Evolutionary conservation across 2,329 filamentous ascomycete species (phyloP).

Genomic region (Hymenoscyphus scutula): DNA sequence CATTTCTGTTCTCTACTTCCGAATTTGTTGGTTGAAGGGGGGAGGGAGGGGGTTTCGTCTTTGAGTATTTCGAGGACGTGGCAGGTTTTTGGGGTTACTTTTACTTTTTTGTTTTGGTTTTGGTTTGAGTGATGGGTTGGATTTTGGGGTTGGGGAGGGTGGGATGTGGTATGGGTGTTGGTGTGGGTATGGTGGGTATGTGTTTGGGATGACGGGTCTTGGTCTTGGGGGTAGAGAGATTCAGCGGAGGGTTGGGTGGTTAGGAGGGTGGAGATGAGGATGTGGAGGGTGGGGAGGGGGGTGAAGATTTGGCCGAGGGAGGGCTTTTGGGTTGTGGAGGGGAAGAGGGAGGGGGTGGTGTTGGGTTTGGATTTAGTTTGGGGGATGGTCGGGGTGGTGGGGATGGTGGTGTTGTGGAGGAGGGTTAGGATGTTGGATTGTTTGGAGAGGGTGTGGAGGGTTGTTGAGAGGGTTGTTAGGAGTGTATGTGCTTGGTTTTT

Average conservation of each 20-base stretch:
- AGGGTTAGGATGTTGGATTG: constrained; percentile 48
- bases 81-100: too few relatives aligned
- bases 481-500: constrained; percentile 44
- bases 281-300: constrained; percentile 53
- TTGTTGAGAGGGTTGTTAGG: constrained; percentile 48
- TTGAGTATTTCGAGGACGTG: constrained; percentile 15
- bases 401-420: constrained; percentile 52
- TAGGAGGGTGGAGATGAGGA: constrained; percentile 50
- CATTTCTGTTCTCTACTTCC: too few relatives aligned
- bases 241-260: constrained; percentile 43
- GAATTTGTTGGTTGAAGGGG: too few relatives aligned
- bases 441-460: constrained; percentile 46
- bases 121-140: too few relatives aligned
- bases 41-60: too few relatives aligned
- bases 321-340: constrained; percentile 27
- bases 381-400: constrained; percentile 40
- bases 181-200: too few relatives aligned
- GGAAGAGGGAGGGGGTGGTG: constrained; percentile 24
- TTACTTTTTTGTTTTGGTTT: too few relatives aligned
- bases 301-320: constrained; percentile 51
- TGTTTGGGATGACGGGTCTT: too few relatives aligned
- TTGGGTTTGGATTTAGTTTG: constrained; percentile 6
- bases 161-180: too few relatives aligned
- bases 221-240: too few relatives aligned
- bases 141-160: too few relatives aligned